Evolutionary conservation across 257 asterid species (phyloP).

Genomic region (Cynanchum wilfordii): DNA sequence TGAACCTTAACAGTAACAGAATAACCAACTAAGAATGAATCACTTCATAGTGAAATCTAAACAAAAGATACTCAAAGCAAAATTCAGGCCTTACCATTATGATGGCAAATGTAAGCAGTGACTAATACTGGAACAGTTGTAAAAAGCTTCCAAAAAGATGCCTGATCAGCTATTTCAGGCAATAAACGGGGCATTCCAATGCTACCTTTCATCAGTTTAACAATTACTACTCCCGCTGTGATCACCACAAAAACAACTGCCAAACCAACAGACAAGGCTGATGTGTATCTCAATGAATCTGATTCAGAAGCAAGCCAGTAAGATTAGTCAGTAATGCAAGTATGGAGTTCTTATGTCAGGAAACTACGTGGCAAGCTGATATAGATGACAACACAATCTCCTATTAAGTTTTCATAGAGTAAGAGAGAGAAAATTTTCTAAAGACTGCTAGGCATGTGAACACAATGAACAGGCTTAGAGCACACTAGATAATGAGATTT

Average conservation of each 20-base stretch:
- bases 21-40: background rate
- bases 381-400: background rate
- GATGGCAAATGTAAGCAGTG: slow-evolving; percentile 90
- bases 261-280: slow-evolving; percentile 75
- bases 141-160: slow-evolving; percentile 86
- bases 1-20: too few species aligned
- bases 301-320: slow-evolving; percentile 10
- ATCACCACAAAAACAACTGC: slow-evolving; percentile 78
- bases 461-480: background rate
- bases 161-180: slow-evolving; percentile 66
- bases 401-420: background rate
- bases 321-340: background rate
- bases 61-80: background rate
- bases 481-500: background rate
- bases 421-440: background rate
- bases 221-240: slow-evolving; percentile 64
- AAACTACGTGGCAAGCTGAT: background rate
- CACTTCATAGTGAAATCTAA: background rate
- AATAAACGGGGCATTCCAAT: slow-evolving; percentile 68
- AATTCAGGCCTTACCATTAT: slow-evolving; percentile 51
- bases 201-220: slow-evolving; percentile 62
- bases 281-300: slow-evolving; percentile 90
- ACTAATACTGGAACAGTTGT: slow-evolving; percentile 77
- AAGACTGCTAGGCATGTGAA: background rate
- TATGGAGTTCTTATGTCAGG: background rate